Evolutionary conservation across 495 filamentous ascomycete genomes (phyloP).

Genomic region (Penicillium desertorum): DNA sequence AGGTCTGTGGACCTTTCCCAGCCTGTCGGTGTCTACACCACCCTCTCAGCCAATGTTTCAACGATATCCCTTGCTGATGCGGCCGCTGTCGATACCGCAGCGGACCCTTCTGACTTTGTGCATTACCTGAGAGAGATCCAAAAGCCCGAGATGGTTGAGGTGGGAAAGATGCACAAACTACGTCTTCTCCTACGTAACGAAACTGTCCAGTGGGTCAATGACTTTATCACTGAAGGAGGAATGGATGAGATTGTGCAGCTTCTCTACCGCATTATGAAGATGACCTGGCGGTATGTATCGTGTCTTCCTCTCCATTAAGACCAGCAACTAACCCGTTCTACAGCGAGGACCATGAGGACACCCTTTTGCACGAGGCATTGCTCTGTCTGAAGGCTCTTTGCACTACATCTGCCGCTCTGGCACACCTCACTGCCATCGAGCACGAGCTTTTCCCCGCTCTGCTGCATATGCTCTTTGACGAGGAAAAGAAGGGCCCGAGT

Average conservation of each 20-base stretch:
- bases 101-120: slow-evolving; percentile 76
- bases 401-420: slow-evolving; percentile 81
- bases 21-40: slow-evolving; percentile 48
- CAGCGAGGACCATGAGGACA: slow-evolving; percentile 96
- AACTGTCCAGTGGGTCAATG: slow-evolving; percentile 90
- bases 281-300: slow-evolving; percentile 85
- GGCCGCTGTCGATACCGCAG: slow-evolving; percentile 46
- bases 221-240: slow-evolving; percentile 82
- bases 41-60: slow-evolving; percentile 44
- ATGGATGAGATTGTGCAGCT: slow-evolving; percentile 89
- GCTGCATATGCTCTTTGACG: slow-evolving; percentile 86
- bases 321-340: slow-evolving; percentile 19
- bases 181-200: slow-evolving; percentile 89
- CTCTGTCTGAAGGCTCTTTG: slow-evolving; percentile 93
- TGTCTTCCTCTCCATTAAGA: not conserved
- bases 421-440: slow-evolving; percentile 78
- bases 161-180: slow-evolving; percentile 92
- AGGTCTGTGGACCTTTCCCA: slow-evolving; percentile 45
- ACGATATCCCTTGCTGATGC: slow-evolving; percentile 45
- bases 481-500: slow-evolving; percentile 93
- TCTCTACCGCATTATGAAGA: slow-evolving; percentile 83
- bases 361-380: slow-evolving; percentile 84
- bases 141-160: slow-evolving; percentile 78
- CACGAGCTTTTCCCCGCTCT: slow-evolving; percentile 80
- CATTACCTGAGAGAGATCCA: slow-evolving; percentile 73